phyloP scores from a whole-genome alignment of 768 basidiomycete genomes.

The Leccinum ochraceum region DNA sequence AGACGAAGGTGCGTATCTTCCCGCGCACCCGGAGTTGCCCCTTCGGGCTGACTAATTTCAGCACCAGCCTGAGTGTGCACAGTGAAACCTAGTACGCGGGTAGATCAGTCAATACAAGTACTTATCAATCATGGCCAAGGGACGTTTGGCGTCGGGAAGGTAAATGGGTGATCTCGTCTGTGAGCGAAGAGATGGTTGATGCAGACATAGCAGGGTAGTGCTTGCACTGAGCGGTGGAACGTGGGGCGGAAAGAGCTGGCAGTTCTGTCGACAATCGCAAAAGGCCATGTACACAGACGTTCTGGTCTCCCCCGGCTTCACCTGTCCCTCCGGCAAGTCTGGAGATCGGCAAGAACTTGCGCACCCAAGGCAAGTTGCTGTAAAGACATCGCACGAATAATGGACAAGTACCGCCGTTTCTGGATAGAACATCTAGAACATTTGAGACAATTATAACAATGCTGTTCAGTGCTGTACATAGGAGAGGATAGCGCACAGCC shows the following conservation, averaged over 20 bases:
- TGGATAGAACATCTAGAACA: neutral
- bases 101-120: neutral
- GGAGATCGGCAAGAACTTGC: too few relatives aligned
- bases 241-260: neutral
- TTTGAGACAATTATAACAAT: neutral
- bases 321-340: neutral
- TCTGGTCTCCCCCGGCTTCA: neutral
- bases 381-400: neutral
- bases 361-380: neutral
- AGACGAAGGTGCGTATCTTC: constrained; percentile 8
- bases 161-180: constrained; percentile 1
- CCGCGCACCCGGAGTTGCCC: constrained; percentile 3
- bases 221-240: too few relatives aligned
- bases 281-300: neutral
- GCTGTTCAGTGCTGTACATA: neutral
- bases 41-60: constrained; percentile 3
- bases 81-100: constrained; percentile 9
- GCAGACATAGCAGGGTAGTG: neutral
- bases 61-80: constrained; percentile 3
- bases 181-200: neutral
- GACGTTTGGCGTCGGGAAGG: neutral
- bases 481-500: neutral
- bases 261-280: neutral
- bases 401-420: neutral
- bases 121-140: neutral